Base-by-base conservation (phyloP, 352 stramenopile species). In the Pythium rhizo-oryzae region DNA sequence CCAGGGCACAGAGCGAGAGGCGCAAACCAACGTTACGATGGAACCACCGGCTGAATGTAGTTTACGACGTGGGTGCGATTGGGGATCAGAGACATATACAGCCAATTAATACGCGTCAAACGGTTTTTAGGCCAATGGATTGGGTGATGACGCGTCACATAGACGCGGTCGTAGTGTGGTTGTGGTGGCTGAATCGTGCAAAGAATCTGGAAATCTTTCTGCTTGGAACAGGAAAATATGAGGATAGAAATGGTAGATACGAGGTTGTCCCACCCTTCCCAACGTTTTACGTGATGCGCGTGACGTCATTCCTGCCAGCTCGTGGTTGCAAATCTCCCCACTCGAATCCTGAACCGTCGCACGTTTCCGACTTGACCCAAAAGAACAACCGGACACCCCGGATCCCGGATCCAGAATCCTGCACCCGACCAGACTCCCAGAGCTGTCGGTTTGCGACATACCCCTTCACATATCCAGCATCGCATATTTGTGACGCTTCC, bases 341-440 rank as follows among this genome's bases (percentile, higher is more conserved):
- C 6, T 41, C 13, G 37, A 69, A 72, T 69, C 60, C 51, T 65
- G 56, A 71, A 67, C 59, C 55, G 54, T 71, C 69, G 69, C 59
- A 77, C 13, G 71, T 33, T 33, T 33, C 28, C 28, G 28, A 33
- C 28, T 33, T 33, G 39, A 37, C 53, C 21, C 56, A 30, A 49
- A 49, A 33, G n/a, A 18, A 53, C n/a, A 39, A n/a, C n/a, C 55
- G 12, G 19, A 33, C 5, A 35, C 35, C 15, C 37, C 13, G 23
- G 30, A 51, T 41, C 49, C 16, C 21, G 21, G 28, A 30, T 55
- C 49, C 9, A 55, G 49, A 33, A 33, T 33, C 28, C 28, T 2
- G 28, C 28, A 6, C 28, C 28, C 28, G 6, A 33, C 28, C 28
- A 33, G 3, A 33, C 28, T 6, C 28, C 28, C 28, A 33, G 28